Base-by-base conservation (phyloP, 257 asterid genomes). In the Solanum chilense region DNA sequence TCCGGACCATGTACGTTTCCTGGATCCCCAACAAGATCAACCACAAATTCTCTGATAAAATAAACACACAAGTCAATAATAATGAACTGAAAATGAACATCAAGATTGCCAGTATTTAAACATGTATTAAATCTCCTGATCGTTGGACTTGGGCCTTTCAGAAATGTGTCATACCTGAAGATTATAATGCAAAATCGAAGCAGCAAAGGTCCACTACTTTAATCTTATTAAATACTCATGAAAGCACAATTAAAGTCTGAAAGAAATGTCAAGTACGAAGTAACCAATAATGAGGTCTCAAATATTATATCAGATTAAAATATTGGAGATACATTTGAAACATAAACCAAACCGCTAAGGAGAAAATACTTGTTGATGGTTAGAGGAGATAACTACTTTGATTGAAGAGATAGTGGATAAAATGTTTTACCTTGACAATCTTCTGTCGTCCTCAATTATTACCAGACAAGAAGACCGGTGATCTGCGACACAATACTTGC, bases 1-100 rank as follows among this genome's bases (percentile, higher is more conserved):
- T 95, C 98, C 77, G 98, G 97, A 82, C 93, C 91, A 21, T 92
- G 95, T 76, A 97, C 86, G 71, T 92, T 93, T 90, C 99, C 99
- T 12, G 99, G 99, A 87, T 94, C 91, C 87, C 98, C 98, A 83
- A 97, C 96, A 81, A 97, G 95, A 92, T 97, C 99, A 89, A 97
- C 97, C 33, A 97, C 96, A 89, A 92, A 94, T 86, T 97, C 99
- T 95, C 99, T 97, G 95, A 86, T 45, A 87, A 90, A 29, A 88
- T 18, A 87, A 64, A 74, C 29, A 85, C 37, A 77, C 39, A 84
- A 52, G 83, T 88, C 88, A 91, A 75, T 58, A 87, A 76, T 39
- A 69, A 42, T 70, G 29, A 84, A 56, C 12, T 49, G 20, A 47
- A 29, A 81, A 81, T 49, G 20, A 80, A 6, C 68, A 29, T 47